Percentiles rank a stretch among this genome's conserved stretches.
These are phyloP conservation scores for Tremella fuciformis DNA, from an alignment of 768 basidiomycete genomes.

Conservation along the genomic window DNA sequence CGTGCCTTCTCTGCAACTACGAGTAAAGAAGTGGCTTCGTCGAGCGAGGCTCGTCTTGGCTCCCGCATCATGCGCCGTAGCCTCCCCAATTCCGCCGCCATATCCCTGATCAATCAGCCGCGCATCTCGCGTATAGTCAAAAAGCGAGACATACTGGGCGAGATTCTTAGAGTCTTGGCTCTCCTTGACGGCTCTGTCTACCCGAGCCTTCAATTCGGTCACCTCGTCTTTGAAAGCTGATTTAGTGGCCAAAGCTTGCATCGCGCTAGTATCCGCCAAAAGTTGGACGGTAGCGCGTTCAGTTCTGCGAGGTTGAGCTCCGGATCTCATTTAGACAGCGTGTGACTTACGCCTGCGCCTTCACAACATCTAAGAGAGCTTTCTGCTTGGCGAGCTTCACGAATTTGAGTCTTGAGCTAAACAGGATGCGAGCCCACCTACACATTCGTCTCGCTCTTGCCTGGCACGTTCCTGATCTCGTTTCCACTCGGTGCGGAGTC, in stretches of 20 bases:
- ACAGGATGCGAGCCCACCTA: slow-evolving; percentile 22
- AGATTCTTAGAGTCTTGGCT: slow-evolving; percentile 21
- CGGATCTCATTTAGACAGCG: neutral
- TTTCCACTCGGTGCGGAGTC: slow-evolving; percentile 33
- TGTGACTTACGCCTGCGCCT: slow-evolving; percentile 40
- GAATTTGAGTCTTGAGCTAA: neutral
- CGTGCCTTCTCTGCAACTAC: too few species aligned
- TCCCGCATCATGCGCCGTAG: neutral
- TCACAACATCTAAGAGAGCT: slow-evolving; percentile 35
- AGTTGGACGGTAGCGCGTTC: slow-evolving; percentile 19
- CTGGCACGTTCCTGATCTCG: slow-evolving; percentile 28
- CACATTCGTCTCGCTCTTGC: slow-evolving; percentile 43
- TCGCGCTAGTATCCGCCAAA: slow-evolving; percentile 15
- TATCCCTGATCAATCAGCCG: neutral
- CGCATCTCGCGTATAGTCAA: neutral
- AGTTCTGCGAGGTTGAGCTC: slow-evolving; percentile 10
- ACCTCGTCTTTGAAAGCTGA: slow-evolving; percentile 31
- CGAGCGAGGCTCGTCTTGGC: slow-evolving; percentile 1
- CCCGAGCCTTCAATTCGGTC: slow-evolving; percentile 16
- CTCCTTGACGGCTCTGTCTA: slow-evolving; percentile 26
- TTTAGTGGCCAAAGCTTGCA: slow-evolving; percentile 11
- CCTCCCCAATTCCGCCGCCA: neutral
- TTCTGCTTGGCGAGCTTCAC: slow-evolving; percentile 36
- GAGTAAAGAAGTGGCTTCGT: neutral
- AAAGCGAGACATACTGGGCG: slow-evolving; percentile 29